phyloP scores from a whole-genome alignment of 2,329 filamentous ascomycete species.

The Xylariaceae sp. region DNA sequence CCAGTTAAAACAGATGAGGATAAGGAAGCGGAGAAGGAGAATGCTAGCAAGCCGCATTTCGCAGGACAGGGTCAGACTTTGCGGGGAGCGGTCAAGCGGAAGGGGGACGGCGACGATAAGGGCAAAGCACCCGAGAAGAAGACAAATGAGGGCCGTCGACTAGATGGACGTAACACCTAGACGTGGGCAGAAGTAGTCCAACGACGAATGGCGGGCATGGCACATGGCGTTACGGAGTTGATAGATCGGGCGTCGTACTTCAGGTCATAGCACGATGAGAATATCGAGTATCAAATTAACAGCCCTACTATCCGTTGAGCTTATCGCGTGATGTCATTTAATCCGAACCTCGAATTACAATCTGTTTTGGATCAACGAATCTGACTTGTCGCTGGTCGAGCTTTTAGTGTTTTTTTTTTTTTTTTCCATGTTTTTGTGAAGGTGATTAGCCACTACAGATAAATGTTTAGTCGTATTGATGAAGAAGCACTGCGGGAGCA shows the following conservation, averaged over 20 bases:
- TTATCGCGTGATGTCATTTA: neutral
- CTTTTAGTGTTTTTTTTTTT: neutral
- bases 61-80: constrained; percentile 85
- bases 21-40: constrained; percentile 68
- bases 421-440: too few species aligned
- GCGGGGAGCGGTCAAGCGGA: constrained; percentile 72
- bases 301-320: too few species aligned
- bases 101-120: constrained; percentile 59
- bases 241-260: constrained; percentile 17
- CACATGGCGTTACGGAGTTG: constrained; percentile 25
- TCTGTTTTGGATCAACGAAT: too few species aligned
- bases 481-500: too few species aligned
- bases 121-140: constrained; percentile 56
- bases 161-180: constrained; percentile 49
- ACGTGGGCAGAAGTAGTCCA: neutral
- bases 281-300: neutral
- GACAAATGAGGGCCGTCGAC: constrained; percentile 49
- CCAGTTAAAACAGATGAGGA: constrained; percentile 82
- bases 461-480: too few species aligned
- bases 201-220: constrained; percentile 18
- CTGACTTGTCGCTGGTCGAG: too few species aligned
- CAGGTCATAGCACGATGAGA: constrained; percentile 3
- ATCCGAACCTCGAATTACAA: too few species aligned
- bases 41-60: constrained; percentile 75
- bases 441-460: too few species aligned